Base-by-base conservation (phyloP, 2,329 filamentous ascomycete species). In the Aspergillus ustus region DNA sequence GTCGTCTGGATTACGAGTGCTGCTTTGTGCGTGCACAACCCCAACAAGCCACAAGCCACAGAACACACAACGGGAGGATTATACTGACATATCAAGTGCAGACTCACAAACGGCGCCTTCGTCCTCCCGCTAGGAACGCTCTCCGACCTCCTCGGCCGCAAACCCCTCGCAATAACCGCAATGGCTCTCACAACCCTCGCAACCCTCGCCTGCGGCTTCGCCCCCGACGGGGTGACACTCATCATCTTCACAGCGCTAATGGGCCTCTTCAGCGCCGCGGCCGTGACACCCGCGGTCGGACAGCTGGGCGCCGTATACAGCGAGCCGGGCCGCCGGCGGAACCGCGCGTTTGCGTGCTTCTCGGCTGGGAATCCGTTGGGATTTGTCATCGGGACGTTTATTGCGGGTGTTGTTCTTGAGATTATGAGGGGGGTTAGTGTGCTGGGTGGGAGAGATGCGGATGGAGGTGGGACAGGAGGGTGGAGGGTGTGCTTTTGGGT, bases 81-180 rank as follows among this genome's bases (percentile, higher is more conserved):
- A n/a, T n/a, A 7, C 15, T 19, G 15, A 4, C 4, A 31, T 59
- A 52, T 40, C 11, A 6, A 20, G 31, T 34, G 13, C 7, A 85
- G 83, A 15, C 80, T 91, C 17, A 85, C 84, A 1, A 85, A 85
- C 40, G 88, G 88, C 7, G 83, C 88, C 0, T 86, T 91, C 67
- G 81, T 91, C 64, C 81, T 91, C 8, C 84, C 87, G 67, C 88
- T 91, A 62, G 88, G 87, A 44, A 85, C 85, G 66, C 76, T 89
- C 7, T 87, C 88, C 2, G 88, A 91, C 69, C 78, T 89, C 49
- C 86, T 90, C 52, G 88, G 87, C n/a, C 82, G 87, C 37, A 87
- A 86, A 66, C 66, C 76, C 0, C 80, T 90, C 71, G 87, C 90
- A 68, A 81, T 89, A 19, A 73, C 76, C 9, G 87, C 86, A 50